A percentile compares a stretch with the other conserved stretches of the same genome.
phyloP scores from a whole-genome alignment of 2,329 filamentous ascomycete genomes.

The Chaetothyriales sp. region DNA sequence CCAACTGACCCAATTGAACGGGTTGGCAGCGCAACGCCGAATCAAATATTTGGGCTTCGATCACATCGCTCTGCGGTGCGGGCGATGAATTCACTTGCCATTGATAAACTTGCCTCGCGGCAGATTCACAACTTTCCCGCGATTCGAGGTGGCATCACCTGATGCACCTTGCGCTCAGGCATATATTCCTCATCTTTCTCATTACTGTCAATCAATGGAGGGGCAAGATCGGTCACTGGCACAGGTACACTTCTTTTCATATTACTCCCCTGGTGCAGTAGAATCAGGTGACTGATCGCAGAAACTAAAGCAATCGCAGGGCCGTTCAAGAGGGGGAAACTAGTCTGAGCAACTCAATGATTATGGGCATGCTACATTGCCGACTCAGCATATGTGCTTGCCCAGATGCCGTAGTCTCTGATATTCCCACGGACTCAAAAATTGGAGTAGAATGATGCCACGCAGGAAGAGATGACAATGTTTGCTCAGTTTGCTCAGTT shows the following conservation, averaged over 20 bases:
- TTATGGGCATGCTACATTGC: no score
- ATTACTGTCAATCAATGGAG: background rate
- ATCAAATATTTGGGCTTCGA: background rate
- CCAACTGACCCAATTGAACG: background rate
- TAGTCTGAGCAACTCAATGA: no score
- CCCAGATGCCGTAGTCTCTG: no score
- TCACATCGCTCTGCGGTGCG: background rate
- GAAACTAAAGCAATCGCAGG: background rate
- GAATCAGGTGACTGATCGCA: background rate
- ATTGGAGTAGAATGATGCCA: no score
- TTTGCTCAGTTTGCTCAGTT: no score
- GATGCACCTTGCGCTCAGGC: no score
- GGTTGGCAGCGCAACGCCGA: background rate
- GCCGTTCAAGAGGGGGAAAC: no score
- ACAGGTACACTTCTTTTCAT: background rate
- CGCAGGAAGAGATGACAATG: no score
- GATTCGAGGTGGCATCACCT: background rate
- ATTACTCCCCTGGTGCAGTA: no score
- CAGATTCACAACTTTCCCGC: no score
- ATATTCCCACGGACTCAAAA: no score
- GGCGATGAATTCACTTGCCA: background rate
- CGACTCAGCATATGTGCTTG: no score
- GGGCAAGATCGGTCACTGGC: background rate
- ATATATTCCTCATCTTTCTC: background rate
- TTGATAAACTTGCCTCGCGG: background rate